Conservation (phyloP, 2,329 filamentous ascomycete species). For the Penicillium sp. region DNA sequence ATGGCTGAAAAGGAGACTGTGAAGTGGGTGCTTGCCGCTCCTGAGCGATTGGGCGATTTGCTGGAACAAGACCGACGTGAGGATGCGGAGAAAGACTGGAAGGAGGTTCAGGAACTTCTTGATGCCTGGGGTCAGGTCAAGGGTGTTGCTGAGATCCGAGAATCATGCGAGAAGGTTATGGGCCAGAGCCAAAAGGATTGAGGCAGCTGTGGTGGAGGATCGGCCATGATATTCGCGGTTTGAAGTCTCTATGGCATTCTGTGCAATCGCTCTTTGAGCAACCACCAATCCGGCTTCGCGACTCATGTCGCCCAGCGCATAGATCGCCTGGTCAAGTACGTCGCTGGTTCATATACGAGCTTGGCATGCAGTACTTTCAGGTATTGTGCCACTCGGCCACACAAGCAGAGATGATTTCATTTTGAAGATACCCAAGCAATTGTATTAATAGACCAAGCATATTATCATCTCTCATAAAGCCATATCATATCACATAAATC, state of each 20-base stretch:
- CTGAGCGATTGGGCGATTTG: constrained; percentile 38
- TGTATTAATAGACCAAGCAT: neutral
- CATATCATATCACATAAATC: neutral
- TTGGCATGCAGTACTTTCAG: neutral
- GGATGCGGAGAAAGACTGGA: constrained; percentile 46
- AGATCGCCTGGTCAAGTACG: neutral
- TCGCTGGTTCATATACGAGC: neutral
- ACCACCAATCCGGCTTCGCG: neutral
- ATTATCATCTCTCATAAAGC: neutral
- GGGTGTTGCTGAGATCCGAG: constrained; percentile 43
- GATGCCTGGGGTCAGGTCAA: constrained; percentile 45
- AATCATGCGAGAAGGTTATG: constrained; percentile 43
- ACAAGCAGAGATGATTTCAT: neutral
- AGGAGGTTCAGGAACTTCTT: constrained; percentile 39
- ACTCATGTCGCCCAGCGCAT: neutral
- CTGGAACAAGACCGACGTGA: constrained; percentile 40
- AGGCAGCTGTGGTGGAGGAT: constrained; percentile 3
- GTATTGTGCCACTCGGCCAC: neutral
- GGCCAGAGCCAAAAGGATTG: constrained; percentile 24
- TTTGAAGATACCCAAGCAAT: constrained; percentile 3
- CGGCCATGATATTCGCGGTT: neutral
- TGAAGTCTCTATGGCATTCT: neutral
- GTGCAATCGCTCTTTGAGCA: neutral
- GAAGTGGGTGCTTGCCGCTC: constrained; percentile 45
- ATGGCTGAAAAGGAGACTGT: constrained; percentile 44